Conservation (phyloP, 129 eudicot species). For the Artemisia tridentata region DNA sequence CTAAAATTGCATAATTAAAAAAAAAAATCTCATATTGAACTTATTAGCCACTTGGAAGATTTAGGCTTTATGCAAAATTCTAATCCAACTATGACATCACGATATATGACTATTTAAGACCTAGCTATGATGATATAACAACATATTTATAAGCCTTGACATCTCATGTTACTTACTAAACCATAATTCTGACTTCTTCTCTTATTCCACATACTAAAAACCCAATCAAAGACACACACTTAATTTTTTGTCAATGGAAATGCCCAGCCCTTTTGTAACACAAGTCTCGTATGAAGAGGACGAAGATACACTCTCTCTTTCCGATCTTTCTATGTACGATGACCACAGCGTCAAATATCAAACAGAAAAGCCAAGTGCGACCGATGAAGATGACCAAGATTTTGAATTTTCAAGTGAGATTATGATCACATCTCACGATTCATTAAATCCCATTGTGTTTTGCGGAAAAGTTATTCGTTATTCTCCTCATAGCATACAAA, state of each 20-base stretch:
- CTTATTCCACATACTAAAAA: conserved; percentile 2
- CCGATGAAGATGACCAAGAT: conserved; percentile 19
- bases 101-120: neutral
- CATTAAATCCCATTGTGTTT: conserved; percentile 35
- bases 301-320: conserved; percentile 42
- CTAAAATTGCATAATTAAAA: too few relatives aligned
- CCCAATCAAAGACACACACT: neutral
- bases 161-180: neutral
- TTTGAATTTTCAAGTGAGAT: conserved; percentile 65
- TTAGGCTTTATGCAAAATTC: neutral
- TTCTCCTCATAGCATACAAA: neutral
- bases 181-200: neutral
- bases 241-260: conserved; percentile 13
- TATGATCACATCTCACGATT: conserved; percentile 25
- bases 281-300: conserved; percentile 15
- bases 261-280: neutral
- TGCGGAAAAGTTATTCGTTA: conserved; percentile 49
- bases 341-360: conserved; percentile 7
- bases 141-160: neutral
- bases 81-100: neutral
- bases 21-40: neutral
- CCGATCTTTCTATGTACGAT: conserved; percentile 28
- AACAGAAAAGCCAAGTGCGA: neutral
- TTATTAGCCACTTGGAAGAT: conserved; percentile 30
- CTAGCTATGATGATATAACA: conserved; percentile 2